Conservation (phyloP, 2,329 filamentous ascomycete genomes). For the Fusarium vanettenii region DNA sequence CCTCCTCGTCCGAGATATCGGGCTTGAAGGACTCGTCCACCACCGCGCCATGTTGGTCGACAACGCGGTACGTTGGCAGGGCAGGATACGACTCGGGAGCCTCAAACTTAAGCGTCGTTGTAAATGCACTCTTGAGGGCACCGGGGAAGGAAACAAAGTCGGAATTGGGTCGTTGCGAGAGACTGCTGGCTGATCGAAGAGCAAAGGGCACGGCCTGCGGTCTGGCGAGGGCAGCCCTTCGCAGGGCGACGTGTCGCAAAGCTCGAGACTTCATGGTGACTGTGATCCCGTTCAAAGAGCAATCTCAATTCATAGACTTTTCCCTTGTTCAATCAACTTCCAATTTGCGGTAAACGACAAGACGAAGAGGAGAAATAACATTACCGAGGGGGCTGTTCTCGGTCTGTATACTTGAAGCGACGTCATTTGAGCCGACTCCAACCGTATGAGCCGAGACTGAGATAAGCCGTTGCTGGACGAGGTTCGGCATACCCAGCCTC, state of each 20-base stretch:
- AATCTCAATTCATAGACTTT: conserved; percentile 2
- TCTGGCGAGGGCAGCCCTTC: conserved; percentile 40
- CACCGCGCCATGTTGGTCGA: conserved; percentile 88
- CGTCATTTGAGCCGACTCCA: conserved; percentile 49
- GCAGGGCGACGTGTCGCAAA: conserved; percentile 45
- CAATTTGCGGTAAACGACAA: conserved; percentile 5
- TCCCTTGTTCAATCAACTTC: conserved; percentile 18
- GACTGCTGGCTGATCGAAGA: conserved; percentile 57
- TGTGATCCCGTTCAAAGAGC: conserved; percentile 2
- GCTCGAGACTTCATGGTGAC: conserved; percentile 50
- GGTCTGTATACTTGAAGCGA: conserved; percentile 38
- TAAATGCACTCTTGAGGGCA: conserved; percentile 95
- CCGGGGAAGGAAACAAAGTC: conserved; percentile 82
- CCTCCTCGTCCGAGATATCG: conserved; percentile 74
- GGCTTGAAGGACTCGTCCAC: conserved; percentile 78
- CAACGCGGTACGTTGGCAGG: conserved; percentile 90
- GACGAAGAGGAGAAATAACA: conserved; percentile 13
- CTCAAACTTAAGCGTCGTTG: conserved; percentile 80
- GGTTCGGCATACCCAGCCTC: conserved; percentile 30
- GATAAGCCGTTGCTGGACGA: conserved; percentile 44
- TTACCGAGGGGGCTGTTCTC: conserved; percentile 39
- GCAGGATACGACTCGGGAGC: conserved; percentile 77
- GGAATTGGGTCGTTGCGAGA: conserved; percentile 68
- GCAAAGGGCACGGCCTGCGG: conserved; percentile 34
- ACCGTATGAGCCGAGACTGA: conserved; percentile 42